These are phyloP conservation scores for Geosiphon pyriformis DNA, from an alignment of 192 early-diverging fungal genomes.

Conservation along the genomic window DNA sequence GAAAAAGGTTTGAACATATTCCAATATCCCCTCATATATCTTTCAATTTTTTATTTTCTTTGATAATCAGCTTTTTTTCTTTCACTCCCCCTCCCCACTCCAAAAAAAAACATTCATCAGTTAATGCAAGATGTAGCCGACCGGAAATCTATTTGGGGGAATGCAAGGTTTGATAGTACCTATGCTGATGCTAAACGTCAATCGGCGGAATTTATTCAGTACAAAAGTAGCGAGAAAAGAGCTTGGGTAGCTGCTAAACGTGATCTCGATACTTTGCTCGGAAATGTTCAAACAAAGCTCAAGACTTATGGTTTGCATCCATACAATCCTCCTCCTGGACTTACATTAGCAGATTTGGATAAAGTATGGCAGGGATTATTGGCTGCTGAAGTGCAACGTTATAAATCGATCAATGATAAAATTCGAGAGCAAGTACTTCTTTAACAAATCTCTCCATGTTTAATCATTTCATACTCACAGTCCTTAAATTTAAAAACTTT, in stretches of 20 bases:
- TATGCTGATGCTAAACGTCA: slow-evolving; percentile 74
- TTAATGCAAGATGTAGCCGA: slow-evolving; percentile 65
- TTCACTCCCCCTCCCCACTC: too few relatives aligned
- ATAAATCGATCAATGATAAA: slow-evolving; percentile 76
- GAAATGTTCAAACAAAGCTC: slow-evolving; percentile 95
- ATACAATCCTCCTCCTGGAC: slow-evolving; percentile 75
- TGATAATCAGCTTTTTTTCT: too few relatives aligned
- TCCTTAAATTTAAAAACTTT: neutral
- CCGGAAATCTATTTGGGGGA: slow-evolving; percentile 64
- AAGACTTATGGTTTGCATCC: slow-evolving; percentile 89
- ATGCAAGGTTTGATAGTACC: slow-evolving; percentile 52
- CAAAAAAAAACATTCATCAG: slow-evolving; percentile 6
- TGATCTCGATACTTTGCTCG: slow-evolving; percentile 84
- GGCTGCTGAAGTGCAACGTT: slow-evolving; percentile 67
- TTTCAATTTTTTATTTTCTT: slow-evolving; percentile 7
- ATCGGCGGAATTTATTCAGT: slow-evolving; percentile 69
- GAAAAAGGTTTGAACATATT: slow-evolving; percentile 31
- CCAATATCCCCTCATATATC: slow-evolving; percentile 5
- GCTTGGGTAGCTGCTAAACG: slow-evolving; percentile 86
- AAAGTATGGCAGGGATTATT: slow-evolving; percentile 69
- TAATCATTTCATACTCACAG: too few relatives aligned
- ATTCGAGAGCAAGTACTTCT: slow-evolving; percentile 67
- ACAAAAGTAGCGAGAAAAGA: slow-evolving; percentile 81
- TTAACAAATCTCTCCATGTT: too few relatives aligned
- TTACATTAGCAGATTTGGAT: slow-evolving; percentile 53